Percentiles rank a stretch among this genome's conserved stretches.
phyloP scores from a whole-genome alignment of 306 rosid species.

The Comarum palustre region DNA sequence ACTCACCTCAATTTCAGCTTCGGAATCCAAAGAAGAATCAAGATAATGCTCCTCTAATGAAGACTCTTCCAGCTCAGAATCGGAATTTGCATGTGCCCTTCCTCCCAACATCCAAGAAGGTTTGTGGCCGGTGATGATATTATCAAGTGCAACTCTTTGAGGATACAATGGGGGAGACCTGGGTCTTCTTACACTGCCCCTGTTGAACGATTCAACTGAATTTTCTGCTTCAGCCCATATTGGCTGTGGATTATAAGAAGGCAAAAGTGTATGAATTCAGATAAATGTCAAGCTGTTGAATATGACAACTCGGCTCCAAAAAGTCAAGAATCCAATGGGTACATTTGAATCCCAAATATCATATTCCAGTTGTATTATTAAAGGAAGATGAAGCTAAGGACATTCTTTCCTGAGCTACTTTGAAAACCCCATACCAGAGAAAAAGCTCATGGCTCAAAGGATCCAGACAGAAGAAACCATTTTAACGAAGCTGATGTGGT shows the following conservation, averaged over 20 bases:
- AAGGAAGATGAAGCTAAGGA: not conserved
- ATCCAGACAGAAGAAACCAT: not conserved
- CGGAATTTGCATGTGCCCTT: slow-evolving; percentile 35
- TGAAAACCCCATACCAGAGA: not conserved
- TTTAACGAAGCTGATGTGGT: not conserved
- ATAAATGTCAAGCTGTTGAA: not conserved
- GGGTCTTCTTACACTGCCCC: slow-evolving; percentile 26
- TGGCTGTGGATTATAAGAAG: slow-evolving; percentile 51
- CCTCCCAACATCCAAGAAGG: slow-evolving; percentile 33
- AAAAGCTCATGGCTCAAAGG: not conserved
- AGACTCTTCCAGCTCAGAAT: slow-evolving; percentile 41
- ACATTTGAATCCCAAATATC: not conserved
- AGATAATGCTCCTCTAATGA: slow-evolving; percentile 35
- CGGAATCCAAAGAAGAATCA: slow-evolving; percentile 47
- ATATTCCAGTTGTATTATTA: not conserved
- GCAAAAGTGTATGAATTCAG: not conserved
- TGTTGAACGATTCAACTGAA: slow-evolving; percentile 42
- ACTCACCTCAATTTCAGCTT: slow-evolving; percentile 64
- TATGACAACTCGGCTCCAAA: not conserved
- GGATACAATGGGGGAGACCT: slow-evolving; percentile 42
- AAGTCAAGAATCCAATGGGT: not conserved
- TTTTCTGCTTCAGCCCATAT: slow-evolving; percentile 71
- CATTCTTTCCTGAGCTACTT: not conserved
- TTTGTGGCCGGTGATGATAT: slow-evolving; percentile 31
- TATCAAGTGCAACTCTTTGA: slow-evolving; percentile 45